Evolutionary conservation across 805 yeast genomes (phyloP).

Genomic region (Wickerhamiella kurtzmanii): DNA sequence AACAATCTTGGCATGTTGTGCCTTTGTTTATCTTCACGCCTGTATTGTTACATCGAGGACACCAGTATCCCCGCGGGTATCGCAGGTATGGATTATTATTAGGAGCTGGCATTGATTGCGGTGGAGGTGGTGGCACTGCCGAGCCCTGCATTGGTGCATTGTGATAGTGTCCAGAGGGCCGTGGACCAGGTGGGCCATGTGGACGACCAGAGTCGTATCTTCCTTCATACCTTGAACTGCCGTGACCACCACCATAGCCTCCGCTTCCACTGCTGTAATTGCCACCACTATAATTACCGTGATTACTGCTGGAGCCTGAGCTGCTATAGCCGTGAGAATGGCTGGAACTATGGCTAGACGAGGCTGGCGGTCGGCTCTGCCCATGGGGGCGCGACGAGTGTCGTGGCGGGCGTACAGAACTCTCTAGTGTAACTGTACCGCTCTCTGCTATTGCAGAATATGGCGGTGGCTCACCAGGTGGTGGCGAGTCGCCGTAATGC

Average conservation of each 20-base stretch:
- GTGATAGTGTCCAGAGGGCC: neutral
- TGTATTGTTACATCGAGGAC: slow-evolving; percentile 59
- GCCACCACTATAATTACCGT: too few species aligned
- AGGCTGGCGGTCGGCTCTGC: neutral
- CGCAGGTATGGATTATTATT: slow-evolving; percentile 29
- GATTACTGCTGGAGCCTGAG: neutral
- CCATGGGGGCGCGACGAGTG: neutral
- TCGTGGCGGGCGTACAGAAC: neutral
- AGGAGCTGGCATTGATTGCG: slow-evolving; percentile 1
- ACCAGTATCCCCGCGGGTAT: slow-evolving; percentile 47
- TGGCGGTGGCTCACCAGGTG: neutral
- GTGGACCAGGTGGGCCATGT: too few species aligned
- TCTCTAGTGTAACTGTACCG: neutral
- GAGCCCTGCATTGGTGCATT: neutral
- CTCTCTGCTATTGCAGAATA: neutral
- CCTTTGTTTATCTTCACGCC: slow-evolving; percentile 49
- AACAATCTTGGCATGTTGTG: slow-evolving; percentile 52
- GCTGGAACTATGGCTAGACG: neutral
- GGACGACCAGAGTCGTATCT: too few species aligned
- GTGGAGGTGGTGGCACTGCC: slow-evolving; percentile 3
- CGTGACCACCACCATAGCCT: too few species aligned
- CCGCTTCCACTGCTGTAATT: too few species aligned
- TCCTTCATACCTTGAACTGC: too few species aligned
- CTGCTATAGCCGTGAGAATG: too few species aligned
- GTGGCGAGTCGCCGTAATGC: neutral